Base-by-base conservation (phyloP, 169 alveolate species). In the Plasmodium knowlesi region DNA sequence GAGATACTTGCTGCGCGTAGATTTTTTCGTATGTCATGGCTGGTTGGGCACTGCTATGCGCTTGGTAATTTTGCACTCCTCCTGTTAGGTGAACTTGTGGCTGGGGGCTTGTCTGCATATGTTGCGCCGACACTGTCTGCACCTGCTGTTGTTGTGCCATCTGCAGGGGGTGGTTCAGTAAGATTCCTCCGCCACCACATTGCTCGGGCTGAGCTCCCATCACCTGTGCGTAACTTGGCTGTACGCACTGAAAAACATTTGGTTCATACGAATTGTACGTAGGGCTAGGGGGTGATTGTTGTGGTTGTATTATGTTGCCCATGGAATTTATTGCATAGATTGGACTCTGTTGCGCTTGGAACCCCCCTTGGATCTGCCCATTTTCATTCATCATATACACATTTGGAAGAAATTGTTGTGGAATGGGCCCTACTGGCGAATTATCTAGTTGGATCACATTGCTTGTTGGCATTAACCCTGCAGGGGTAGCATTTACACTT, bases 361-460 rank as follows among this genome's bases (percentile, higher is more conserved):
- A 57, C 19, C 39, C 61, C 70, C 46, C 39, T 25, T 78, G 19
- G n/a, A 19, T 3, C n/a, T 57, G 83, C 39, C 16, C 82, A 61
- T 67, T 28, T 46, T 79, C 82, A 79, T 88, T 79, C 54, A 88
- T 53, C 89, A 88, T 76, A 57, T 78, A 78, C 43, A 88, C 46
- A 67, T 78, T 88, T 34, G 94, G 94, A 8, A 78, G 22, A 10
- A n/a, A 54, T n/a, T 88, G 86, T 1, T 34, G 83, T 16, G 72
- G 9, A 19, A 88, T 78, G 28, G 70, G 54, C 41, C 34, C 46
- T 34, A 8, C 61, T 16, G 8, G 43, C 43, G 80, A 76, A 84
- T 73, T 67, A 54, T 88, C 94, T 57, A 79, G n/a, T 28, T 88
- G 88, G 57, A 88, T 78, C 39, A 88, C 22, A 61, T 88, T 76